phyloP scores from a whole-genome alignment of 805 yeast genomes.

The Ogataea paraovalis region DNA sequence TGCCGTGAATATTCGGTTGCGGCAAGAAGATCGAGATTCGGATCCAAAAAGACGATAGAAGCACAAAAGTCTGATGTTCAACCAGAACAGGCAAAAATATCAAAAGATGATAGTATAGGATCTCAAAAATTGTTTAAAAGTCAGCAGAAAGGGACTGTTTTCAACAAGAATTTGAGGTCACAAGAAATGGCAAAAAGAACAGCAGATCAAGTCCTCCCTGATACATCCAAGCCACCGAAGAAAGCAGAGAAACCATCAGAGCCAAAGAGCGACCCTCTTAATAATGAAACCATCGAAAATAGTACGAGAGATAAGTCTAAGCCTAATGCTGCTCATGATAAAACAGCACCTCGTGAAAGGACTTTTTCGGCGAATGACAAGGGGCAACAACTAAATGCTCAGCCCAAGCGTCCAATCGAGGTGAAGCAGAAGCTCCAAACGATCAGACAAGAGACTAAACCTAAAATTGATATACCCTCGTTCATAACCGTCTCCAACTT shows the following conservation, averaged over 20 bases:
- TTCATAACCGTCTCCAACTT: slow-evolving; percentile 77
- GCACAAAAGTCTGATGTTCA: background rate
- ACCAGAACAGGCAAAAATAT: background rate
- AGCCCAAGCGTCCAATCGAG: slow-evolving; percentile 5
- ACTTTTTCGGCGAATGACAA: too few species aligned
- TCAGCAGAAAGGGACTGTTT: background rate
- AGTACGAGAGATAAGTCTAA: too few species aligned
- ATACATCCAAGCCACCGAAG: background rate
- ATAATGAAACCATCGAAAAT: too few species aligned
- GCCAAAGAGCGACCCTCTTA: too few species aligned
- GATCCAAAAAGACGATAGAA: background rate
- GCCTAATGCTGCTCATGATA: background rate
- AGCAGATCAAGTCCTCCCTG: background rate
- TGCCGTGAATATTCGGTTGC: slow-evolving; percentile 1
- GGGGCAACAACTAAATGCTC: background rate
- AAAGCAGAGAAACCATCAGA: background rate
- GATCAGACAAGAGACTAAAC: slow-evolving; percentile 8
- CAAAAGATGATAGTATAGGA: background rate
- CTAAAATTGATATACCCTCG: slow-evolving; percentile 54
- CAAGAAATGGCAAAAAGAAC: background rate
- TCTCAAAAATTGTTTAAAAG: background rate
- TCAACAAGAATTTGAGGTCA: background rate
- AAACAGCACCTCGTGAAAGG: too few species aligned
- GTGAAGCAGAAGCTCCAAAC: slow-evolving; percentile 8
- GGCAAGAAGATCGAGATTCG: slow-evolving; percentile 14